A percentile compares a stretch with the other conserved stretches of the same genome.
phyloP scores from a whole-genome alignment of 2,329 filamentous ascomycete species.

The Botrytis tulipae region DNA sequence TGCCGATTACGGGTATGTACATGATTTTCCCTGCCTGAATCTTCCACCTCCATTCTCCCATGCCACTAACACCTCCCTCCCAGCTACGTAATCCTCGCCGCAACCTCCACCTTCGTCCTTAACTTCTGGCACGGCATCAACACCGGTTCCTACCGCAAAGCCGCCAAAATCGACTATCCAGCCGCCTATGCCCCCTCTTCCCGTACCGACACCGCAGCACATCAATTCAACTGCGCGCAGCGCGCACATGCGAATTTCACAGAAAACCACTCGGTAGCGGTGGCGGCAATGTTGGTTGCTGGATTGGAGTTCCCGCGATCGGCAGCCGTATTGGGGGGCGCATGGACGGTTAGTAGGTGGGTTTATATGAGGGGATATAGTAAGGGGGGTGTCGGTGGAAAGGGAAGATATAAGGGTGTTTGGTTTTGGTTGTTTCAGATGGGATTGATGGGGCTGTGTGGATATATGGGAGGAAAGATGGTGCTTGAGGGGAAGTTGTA shows the following conservation, averaged over 20 bases:
- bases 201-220: constrained; percentile 39
- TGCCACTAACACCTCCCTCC: constrained; percentile 42
- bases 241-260: constrained; percentile 62
- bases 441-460: constrained; percentile 32
- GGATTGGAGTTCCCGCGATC: constrained; percentile 54
- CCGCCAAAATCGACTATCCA: constrained; percentile 56
- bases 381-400: constrained; percentile 26
- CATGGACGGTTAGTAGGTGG: constrained; percentile 53
- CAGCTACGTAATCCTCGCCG: constrained; percentile 61
- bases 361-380: constrained; percentile 54
- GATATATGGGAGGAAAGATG: constrained; percentile 31
- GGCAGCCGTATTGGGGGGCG: constrained; percentile 49
- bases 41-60: background rate
- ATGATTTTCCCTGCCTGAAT: background rate
- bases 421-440: constrained; percentile 31
- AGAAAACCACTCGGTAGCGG: constrained; percentile 57
- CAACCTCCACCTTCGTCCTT: constrained; percentile 57
- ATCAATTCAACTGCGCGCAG: constrained; percentile 64
- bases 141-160: constrained; percentile 50
- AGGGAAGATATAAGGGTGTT: constrained; percentile 34
- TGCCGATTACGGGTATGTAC: constrained; percentile 37
- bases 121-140: constrained; percentile 52
- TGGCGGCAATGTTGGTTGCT: constrained; percentile 53
- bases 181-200: constrained; percentile 47
- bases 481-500: constrained; percentile 26